A percentile compares a stretch with the other conserved stretches of the same genome.
Evolutionary conservation across 345 rosid genomes (phyloP).

Genomic region (Citrus hindsii): DNA sequence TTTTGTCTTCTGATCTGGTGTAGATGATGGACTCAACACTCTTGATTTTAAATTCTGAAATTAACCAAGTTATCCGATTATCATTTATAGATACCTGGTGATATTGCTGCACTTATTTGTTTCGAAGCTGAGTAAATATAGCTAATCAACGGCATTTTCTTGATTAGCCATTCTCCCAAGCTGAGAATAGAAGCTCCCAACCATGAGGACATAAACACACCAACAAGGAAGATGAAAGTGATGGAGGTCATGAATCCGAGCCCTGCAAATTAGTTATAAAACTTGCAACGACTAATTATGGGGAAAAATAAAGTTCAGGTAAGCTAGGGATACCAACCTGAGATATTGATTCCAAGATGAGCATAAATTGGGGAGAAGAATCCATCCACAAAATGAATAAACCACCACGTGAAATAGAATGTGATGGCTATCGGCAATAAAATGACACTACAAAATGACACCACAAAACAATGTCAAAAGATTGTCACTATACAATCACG

Average conservation of each 20-base stretch:
- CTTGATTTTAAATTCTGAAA: not conserved
- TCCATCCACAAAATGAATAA: constrained; percentile 64
- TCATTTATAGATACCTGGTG: constrained; percentile 42
- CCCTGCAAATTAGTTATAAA: constrained; percentile 30
- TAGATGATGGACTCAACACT: not conserved
- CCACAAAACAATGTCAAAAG: constrained; percentile 27
- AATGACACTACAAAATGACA: constrained; percentile 70
- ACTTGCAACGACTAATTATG: not conserved
- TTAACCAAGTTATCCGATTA: not conserved
- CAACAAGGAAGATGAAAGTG: constrained; percentile 64
- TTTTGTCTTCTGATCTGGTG: constrained; percentile 59
- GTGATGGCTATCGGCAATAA: constrained; percentile 69
- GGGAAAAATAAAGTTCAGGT: not conserved
- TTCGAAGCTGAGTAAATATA: constrained; percentile 77
- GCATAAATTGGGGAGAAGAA: constrained; percentile 74
- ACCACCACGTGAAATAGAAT: constrained; percentile 78
- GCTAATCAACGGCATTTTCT: constrained; percentile 71
- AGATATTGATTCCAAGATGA: constrained; percentile 61
- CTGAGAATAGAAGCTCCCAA: constrained; percentile 71
- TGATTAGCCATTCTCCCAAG: constrained; percentile 74
- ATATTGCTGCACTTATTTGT: constrained; percentile 76
- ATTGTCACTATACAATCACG: not conserved
- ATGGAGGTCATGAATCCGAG: constrained; percentile 77
- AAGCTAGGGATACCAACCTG: constrained; percentile 37
- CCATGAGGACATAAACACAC: constrained; percentile 78